Percentiles rank a stretch among this genome's conserved stretches.
Evolutionary conservation across 2,329 filamentous ascomycete species (phyloP).

Genomic region (Huntiella decipiens): DNA sequence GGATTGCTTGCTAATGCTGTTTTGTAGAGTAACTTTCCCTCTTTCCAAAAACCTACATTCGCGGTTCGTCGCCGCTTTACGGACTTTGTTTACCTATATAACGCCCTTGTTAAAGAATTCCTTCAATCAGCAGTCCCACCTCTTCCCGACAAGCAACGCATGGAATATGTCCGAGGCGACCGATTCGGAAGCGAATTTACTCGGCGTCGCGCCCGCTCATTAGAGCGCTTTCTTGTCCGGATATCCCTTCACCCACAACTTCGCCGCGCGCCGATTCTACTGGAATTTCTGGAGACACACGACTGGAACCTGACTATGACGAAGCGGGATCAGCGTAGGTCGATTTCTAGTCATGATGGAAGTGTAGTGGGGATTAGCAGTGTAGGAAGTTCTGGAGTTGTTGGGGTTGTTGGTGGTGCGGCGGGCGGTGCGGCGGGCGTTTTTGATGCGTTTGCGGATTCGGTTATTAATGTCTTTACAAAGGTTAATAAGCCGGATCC

Average conservation of each 20-base stretch:
- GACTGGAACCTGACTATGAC: slow-evolving; percentile 98
- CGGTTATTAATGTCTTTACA: slow-evolving; percentile 89
- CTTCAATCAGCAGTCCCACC: slow-evolving; percentile 85
- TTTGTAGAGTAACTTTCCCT: slow-evolving; percentile 71
- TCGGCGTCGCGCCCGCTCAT: slow-evolving; percentile 64
- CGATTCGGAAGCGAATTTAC: slow-evolving; percentile 91
- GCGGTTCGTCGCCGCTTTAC: slow-evolving; percentile 81
- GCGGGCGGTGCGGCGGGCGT: slow-evolving; percentile 35
- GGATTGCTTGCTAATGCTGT: background rate
- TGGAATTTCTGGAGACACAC: slow-evolving; percentile 74
- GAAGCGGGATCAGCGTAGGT: slow-evolving; percentile 47
- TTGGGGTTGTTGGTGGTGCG: slow-evolving; percentile 80
- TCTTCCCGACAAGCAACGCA: slow-evolving; percentile 94
- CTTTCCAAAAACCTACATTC: slow-evolving; percentile 68
- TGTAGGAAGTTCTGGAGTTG: slow-evolving; percentile 40
- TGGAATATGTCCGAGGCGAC: slow-evolving; percentile 95
- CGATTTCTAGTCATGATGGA: slow-evolving; percentile 28
- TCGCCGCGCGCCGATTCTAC: slow-evolving; percentile 61
- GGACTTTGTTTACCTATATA: slow-evolving; percentile 93
- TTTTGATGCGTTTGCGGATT: slow-evolving; percentile 89
- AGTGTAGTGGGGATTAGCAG: slow-evolving; percentile 12
- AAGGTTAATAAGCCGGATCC: slow-evolving; percentile 92
- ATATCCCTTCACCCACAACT: slow-evolving; percentile 77
- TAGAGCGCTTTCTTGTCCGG: slow-evolving; percentile 78
- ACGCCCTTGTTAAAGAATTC: slow-evolving; percentile 71